Percentiles rank a stretch among this genome's conserved stretches.
These are phyloP conservation scores for Boletus barrowsii DNA, from an alignment of 768 basidiomycete species.

Conservation along the genomic window DNA sequence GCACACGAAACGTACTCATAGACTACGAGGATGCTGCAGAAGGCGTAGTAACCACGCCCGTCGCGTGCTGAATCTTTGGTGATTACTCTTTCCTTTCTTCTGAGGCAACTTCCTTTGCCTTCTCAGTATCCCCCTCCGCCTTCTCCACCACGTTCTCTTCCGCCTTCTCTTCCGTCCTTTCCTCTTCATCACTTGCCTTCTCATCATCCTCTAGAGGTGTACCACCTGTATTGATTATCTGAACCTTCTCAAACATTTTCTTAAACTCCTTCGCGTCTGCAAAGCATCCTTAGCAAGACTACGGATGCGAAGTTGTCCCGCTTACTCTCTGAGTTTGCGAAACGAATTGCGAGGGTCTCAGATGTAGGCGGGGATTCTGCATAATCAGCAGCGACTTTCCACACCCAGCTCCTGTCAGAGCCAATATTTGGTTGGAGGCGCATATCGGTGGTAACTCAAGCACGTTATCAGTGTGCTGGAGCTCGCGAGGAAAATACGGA, in stretches of 20 bases:
- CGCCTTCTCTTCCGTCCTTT: slow-evolving; percentile 29
- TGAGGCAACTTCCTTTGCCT: slow-evolving; percentile 28
- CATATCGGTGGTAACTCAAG: slow-evolving; percentile 83
- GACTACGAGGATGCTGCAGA: slow-evolving; percentile 4
- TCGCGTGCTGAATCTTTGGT: not conserved
- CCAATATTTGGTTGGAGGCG: slow-evolving; percentile 95
- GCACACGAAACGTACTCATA: slow-evolving; percentile 9
- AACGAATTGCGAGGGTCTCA: slow-evolving; percentile 97
- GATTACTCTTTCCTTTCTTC: slow-evolving; percentile 34
- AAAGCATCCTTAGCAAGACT: slow-evolving; percentile 34
- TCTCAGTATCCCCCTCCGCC: slow-evolving; percentile 33
- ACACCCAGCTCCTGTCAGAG: slow-evolving; percentile 99
- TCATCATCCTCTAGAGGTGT: slow-evolving; percentile 24
- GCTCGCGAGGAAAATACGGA: not conserved
- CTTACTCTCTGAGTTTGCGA: slow-evolving; percentile 94
- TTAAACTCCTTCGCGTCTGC: slow-evolving; percentile 82
- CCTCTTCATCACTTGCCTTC: slow-evolving; percentile 18
- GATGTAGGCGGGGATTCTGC: slow-evolving; percentile 85
- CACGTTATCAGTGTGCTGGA: slow-evolving; percentile 3
- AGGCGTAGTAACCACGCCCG: slow-evolving; percentile 2
- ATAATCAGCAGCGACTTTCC: slow-evolving; percentile 95
- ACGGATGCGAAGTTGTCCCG: slow-evolving; percentile 5
- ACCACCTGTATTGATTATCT: slow-evolving; percentile 54
- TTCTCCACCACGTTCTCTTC: slow-evolving; percentile 24
- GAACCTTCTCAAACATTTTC: slow-evolving; percentile 81